These are phyloP conservation scores for Apiospora sp. DNA, from an alignment of 2,329 filamentous ascomycete species.

Conservation along the genomic window DNA sequence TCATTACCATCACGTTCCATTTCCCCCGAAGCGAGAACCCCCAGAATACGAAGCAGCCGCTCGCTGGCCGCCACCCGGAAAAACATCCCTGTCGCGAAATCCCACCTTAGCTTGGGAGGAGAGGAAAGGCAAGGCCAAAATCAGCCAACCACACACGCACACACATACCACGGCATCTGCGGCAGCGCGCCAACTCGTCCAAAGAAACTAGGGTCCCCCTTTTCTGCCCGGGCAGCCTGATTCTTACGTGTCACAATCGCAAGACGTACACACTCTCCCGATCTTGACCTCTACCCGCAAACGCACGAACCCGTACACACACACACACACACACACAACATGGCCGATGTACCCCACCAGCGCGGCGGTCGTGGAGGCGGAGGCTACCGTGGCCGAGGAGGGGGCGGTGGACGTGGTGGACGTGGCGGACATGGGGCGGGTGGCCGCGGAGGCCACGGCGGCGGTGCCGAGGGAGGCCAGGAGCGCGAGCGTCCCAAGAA, in stretches of 20 bases:
- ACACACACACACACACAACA: conserved; percentile 31
- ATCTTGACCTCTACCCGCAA: not conserved
- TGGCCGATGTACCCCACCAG: conserved; percentile 41
- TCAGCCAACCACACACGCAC: not conserved
- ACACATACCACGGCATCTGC: not conserved
- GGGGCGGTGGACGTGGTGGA: conserved; percentile 39
- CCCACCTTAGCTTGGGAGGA: not conserved
- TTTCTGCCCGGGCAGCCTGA: not conserved
- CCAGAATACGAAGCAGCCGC: not conserved
- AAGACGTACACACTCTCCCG: conserved; percentile 9
- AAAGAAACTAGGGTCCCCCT: not conserved
- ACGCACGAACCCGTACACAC: conserved; percentile 3
- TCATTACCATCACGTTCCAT: not conserved
- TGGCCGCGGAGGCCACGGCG: conserved; percentile 52
- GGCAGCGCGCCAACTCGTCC: conserved; percentile 1
- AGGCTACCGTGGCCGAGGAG: conserved; percentile 23
- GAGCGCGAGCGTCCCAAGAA: conserved; percentile 87
- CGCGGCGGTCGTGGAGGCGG: conserved; percentile 29
- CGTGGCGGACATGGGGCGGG: conserved; percentile 44
- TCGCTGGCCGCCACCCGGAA: not conserved
- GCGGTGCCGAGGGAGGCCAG: conserved; percentile 53
- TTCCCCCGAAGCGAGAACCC: not conserved
- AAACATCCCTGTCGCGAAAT: conserved; percentile 2
- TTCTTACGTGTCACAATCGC: not conserved
- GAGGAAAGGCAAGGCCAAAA: not conserved